Percentiles rank a stretch among this genome's conserved stretches.
phyloP scores from a whole-genome alignment of 176 grass and related monocot genomes.

The Oryza brachyantha region DNA sequence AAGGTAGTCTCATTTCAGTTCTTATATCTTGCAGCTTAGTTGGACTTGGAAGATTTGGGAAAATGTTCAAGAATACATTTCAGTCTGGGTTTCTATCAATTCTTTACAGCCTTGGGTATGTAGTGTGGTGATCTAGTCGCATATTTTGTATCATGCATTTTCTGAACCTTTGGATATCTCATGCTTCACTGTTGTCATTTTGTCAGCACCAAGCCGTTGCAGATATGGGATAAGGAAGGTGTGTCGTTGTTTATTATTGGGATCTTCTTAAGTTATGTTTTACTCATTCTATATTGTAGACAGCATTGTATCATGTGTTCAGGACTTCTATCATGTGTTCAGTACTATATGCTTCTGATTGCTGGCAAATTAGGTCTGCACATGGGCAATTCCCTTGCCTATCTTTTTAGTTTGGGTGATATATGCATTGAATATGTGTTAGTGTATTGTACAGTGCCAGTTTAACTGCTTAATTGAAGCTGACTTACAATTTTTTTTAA shows the following conservation, averaged over 20 bases:
- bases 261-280: neutral
- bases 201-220: slow-evolving; percentile 91
- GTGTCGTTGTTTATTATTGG: slow-evolving; percentile 27
- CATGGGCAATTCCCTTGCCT: neutral
- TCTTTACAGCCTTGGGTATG: slow-evolving; percentile 92
- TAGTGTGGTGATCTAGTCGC: neutral
- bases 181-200: slow-evolving; percentile 15
- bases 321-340: neutral
- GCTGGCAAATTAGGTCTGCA: neutral
- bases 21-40: slow-evolving; percentile 18
- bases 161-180: slow-evolving; percentile 26
- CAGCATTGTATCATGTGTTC: neutral
- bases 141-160: slow-evolving; percentile 7
- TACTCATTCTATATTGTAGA: neutral
- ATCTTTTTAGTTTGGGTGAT: neutral
- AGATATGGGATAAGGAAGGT: slow-evolving; percentile 99
- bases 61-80: slow-evolving; percentile 98
- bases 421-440: neutral
- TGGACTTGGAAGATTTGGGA: slow-evolving; percentile 17
- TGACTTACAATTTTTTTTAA: neutral
- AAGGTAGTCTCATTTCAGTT: neutral
- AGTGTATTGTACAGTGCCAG: neutral
- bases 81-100: slow-evolving; percentile 95
- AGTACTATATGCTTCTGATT: neutral
- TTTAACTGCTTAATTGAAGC: neutral